A percentile compares a stretch with the other conserved stretches of the same genome.
Conservation (phyloP, 345 rosid species). For the Ceriops decandra region DNA sequence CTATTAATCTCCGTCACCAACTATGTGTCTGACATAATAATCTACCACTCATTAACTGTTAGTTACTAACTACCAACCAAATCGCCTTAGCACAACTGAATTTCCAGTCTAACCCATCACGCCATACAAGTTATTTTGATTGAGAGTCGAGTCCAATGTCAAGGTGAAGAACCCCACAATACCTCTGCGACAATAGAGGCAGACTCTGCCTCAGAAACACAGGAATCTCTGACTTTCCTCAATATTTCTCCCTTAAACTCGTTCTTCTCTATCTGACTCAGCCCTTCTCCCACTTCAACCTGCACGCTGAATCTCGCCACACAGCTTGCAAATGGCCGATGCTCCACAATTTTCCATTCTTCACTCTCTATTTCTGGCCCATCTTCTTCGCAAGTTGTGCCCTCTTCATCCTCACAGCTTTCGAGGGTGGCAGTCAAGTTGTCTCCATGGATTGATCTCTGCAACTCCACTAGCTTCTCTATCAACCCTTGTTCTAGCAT, state of each 20-base stretch:
- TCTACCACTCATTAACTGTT: too few species aligned
- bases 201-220: constrained; percentile 44
- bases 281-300: constrained; percentile 51
- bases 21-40: too few species aligned
- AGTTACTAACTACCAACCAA: too few species aligned
- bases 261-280: constrained; percentile 33
- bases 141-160: constrained; percentile 14
- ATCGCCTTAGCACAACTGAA: too few species aligned
- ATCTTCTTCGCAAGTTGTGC: background rate
- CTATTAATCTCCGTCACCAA: too few species aligned
- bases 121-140: too few species aligned
- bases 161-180: constrained; percentile 51
- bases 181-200: constrained; percentile 47
- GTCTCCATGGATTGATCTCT: constrained; percentile 29
- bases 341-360: background rate
- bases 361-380: background rate
- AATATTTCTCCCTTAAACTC: constrained; percentile 44
- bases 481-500: constrained; percentile 41
- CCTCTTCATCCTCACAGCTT: background rate
- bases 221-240: constrained; percentile 37
- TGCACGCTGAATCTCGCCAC: constrained; percentile 49
- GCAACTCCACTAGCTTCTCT: constrained; percentile 41
- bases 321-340: constrained; percentile 29
- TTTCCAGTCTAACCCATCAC: too few species aligned
- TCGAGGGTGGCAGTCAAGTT: background rate